These are phyloP conservation scores for Botrytis medusae DNA, from an alignment of 2,329 filamentous ascomycete genomes.

Conservation along the genomic window DNA sequence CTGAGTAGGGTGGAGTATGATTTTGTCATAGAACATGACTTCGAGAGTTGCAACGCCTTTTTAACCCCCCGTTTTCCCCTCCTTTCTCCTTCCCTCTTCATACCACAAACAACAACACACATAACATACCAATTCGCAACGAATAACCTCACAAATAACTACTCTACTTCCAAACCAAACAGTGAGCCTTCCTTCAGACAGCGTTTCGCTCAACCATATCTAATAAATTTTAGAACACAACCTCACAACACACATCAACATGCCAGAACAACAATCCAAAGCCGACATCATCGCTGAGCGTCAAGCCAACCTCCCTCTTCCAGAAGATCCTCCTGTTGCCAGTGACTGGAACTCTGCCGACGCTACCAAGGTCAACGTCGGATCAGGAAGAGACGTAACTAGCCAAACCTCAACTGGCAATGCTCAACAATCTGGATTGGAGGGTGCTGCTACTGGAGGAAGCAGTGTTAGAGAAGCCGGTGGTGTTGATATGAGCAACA, in stretches of 20 bases:
- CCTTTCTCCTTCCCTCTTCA: neutral
- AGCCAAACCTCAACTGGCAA: conserved; percentile 48
- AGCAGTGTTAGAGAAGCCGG: conserved; percentile 50
- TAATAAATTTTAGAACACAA: conserved; percentile 7
- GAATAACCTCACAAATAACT: neutral
- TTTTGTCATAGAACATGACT: conserved; percentile 18
- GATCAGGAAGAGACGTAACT: conserved; percentile 48
- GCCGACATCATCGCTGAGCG: conserved; percentile 64
- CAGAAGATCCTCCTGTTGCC: conserved; percentile 72
- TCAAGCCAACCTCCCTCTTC: conserved; percentile 73
- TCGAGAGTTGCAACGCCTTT: neutral
- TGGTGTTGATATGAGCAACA: conserved; percentile 55
- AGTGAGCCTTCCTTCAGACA: neutral
- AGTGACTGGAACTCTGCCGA: conserved; percentile 78
- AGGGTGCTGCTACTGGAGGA: conserved; percentile 58
- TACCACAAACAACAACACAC: conserved; percentile 5
- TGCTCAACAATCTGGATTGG: conserved; percentile 52
- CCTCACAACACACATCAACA: conserved; percentile 23
- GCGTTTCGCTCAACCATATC: neutral
- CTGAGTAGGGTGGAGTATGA: conserved; percentile 9
- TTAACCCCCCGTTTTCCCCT: conserved; percentile 1
- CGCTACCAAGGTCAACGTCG: conserved; percentile 66
- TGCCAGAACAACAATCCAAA: conserved; percentile 49
- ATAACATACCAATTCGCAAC: neutral
- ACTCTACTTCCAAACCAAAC: neutral